A percentile compares a stretch with the other conserved stretches of the same genome.
These are phyloP conservation scores for Pseudopithomyces maydicus DNA, from an alignment of 2,329 filamentous ascomycete species.

Conservation along the genomic window DNA sequence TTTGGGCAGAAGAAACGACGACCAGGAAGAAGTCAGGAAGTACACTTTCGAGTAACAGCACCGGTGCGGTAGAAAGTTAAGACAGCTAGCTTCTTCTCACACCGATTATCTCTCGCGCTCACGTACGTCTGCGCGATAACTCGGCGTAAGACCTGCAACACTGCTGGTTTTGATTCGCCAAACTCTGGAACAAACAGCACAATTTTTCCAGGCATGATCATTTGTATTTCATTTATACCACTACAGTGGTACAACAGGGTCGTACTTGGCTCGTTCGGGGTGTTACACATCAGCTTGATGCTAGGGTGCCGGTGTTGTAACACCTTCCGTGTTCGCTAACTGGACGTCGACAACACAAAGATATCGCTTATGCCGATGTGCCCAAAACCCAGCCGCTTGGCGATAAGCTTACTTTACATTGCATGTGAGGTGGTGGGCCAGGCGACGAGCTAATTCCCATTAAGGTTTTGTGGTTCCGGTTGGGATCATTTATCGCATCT, in stretches of 20 bases:
- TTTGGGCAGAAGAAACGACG: not conserved
- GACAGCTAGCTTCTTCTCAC: no score
- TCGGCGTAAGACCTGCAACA: not conserved
- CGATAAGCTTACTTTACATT: conserved; percentile 2
- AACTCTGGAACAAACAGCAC: not conserved
- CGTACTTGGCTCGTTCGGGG: not conserved
- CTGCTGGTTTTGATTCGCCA: not conserved
- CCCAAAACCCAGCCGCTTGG: not conserved
- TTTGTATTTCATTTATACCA: not conserved
- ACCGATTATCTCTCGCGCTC: not conserved
- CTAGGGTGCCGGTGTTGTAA: not conserved
- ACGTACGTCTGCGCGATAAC: not conserved
- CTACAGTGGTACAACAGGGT: not conserved
- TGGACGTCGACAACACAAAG: not conserved
- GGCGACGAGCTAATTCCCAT: not conserved
- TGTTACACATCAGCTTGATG: not conserved
- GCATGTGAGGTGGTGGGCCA: not conserved
- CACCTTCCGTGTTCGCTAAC: not conserved
- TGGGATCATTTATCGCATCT: not conserved
- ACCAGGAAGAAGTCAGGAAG: no score
- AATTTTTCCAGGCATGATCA: not conserved
- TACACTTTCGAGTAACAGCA: no score
- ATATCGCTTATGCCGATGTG: not conserved
- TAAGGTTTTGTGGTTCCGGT: not conserved
- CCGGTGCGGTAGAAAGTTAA: no score